phyloP scores from a whole-genome alignment of 371 early-diverging fungal species.

The Mortierella sp. region DNA sequence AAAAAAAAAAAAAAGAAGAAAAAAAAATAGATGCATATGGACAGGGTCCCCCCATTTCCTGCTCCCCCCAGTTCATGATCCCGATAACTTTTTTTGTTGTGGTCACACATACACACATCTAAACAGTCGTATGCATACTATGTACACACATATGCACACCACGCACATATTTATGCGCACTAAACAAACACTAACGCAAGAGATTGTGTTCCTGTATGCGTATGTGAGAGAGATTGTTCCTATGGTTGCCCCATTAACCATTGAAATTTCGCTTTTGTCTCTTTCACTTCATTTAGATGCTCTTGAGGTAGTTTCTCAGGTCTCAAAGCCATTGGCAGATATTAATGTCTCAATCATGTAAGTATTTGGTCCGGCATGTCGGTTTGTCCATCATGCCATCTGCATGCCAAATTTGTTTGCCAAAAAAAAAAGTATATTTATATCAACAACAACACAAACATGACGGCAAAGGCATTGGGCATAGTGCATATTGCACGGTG shows the following conservation, averaged over 20 bases:
- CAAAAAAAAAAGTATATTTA: neutral
- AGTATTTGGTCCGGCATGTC: conserved; percentile 6
- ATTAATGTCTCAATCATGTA: conserved; percentile 57
- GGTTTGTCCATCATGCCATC: neutral
- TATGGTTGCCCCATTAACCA: neutral
- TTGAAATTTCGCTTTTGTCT: neutral
- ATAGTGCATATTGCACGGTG: neutral
- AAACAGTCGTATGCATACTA: no score
- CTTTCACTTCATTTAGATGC: conserved; percentile 20
- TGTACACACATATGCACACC: neutral
- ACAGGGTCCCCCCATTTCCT: conserved; percentile 1
- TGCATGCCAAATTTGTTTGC: neutral
- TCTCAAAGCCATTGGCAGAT: conserved; percentile 48
- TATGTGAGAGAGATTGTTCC: neutral
- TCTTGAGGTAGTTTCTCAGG: conserved; percentile 45
- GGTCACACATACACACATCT: neutral
- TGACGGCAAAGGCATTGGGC: neutral
- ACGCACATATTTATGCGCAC: neutral
- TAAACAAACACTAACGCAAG: neutral
- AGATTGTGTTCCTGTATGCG: neutral
- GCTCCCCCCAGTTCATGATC: conserved; percentile 2
- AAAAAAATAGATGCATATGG: conserved; percentile 19
- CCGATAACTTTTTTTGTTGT: neutral
- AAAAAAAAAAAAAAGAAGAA: neutral
- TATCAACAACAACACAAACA: neutral